phyloP scores from a whole-genome alignment of 805 yeast species.

The Dipodascus albidus region DNA sequence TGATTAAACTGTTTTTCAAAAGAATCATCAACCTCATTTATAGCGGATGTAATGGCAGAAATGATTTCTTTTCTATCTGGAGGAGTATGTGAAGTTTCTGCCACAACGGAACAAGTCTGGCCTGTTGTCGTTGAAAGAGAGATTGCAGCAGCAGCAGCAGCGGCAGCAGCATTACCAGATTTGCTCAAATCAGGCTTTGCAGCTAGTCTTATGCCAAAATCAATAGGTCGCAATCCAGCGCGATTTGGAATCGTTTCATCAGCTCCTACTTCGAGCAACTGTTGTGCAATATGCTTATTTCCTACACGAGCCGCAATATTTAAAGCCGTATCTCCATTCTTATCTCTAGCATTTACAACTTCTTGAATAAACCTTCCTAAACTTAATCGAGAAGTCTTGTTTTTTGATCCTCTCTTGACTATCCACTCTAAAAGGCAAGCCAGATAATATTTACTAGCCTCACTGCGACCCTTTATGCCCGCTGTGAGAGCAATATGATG shows the following conservation, averaged over 20 bases:
- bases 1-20: constrained; percentile 48
- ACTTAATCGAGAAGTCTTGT: constrained; percentile 36
- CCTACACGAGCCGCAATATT: constrained; percentile 89
- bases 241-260: constrained; percentile 68
- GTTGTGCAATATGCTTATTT: constrained; percentile 67
- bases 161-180: constrained; percentile 4
- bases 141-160: constrained; percentile 8
- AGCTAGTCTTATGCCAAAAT: constrained; percentile 53
- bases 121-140: background rate
- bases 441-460: constrained; percentile 62
- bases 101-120: constrained; percentile 4
- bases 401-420: constrained; percentile 38
- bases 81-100: constrained; percentile 14
- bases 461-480: constrained; percentile 61
- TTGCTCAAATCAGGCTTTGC: constrained; percentile 5
- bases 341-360: constrained; percentile 79
- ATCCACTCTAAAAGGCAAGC: constrained; percentile 71
- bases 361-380: constrained; percentile 50
- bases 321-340: constrained; percentile 89
- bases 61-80: background rate
- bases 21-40: constrained; percentile 30
- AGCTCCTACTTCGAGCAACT: constrained; percentile 79
- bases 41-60: background rate
- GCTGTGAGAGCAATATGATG: constrained; percentile 81
- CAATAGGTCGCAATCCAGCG: constrained; percentile 76